Conservation (phyloP, 1,284 basidiomycete genomes). For the Apiotrichum montevideense region DNA sequence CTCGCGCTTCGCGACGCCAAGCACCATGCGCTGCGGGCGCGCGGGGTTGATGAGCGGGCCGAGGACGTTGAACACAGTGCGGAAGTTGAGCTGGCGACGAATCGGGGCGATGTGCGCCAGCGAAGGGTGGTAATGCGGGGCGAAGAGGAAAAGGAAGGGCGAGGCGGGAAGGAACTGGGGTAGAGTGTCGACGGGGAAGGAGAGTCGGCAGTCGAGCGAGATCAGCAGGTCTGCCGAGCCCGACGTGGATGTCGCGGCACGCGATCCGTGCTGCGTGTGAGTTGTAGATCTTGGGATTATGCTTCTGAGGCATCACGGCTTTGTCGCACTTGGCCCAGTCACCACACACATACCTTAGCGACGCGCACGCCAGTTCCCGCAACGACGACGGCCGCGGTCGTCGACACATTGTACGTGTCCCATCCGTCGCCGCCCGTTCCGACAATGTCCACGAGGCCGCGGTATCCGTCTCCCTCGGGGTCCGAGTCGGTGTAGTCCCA, state of each 20-base stretch:
- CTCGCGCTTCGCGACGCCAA: conserved; percentile 79
- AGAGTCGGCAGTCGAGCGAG: conserved; percentile 72
- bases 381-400: conserved; percentile 87
- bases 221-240: conserved; percentile 91
- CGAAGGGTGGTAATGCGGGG: conserved; percentile 85
- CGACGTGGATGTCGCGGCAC: conserved; percentile 88
- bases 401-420: conserved; percentile 97
- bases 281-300: not conserved
- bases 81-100: conserved; percentile 82
- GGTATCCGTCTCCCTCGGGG: conserved; percentile 42
- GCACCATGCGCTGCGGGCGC: conserved; percentile 72
- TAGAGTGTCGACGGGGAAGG: conserved; percentile 60
- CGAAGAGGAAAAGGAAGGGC: conserved; percentile 89
- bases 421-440: conserved; percentile 92
- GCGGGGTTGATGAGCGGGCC: conserved; percentile 94
- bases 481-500: conserved; percentile 46
- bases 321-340: too few relatives aligned
- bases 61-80: conserved; percentile 94
- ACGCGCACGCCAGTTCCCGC: conserved; percentile 90
- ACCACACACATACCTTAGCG: conserved; percentile 63
- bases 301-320: too few relatives aligned
- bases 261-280: conserved; percentile 74
- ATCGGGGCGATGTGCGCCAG: conserved; percentile 78
- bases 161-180: conserved; percentile 52
- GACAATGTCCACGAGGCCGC: conserved; percentile 54